phyloP scores from a whole-genome alignment of 2,329 filamentous ascomycete genomes.

The Colletotrichum sansevieriae region DNA sequence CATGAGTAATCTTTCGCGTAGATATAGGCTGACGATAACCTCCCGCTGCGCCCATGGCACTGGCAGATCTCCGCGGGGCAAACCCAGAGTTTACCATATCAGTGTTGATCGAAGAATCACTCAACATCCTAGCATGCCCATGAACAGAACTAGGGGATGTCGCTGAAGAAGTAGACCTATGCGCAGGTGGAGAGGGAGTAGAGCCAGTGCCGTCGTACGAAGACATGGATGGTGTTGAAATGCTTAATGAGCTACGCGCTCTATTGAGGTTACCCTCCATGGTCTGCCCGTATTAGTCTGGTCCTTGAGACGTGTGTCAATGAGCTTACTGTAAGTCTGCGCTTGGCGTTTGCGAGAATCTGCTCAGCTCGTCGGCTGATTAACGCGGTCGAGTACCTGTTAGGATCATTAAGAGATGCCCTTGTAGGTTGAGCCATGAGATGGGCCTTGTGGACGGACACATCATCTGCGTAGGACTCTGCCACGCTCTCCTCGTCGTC shows the following conservation, averaged over 20 bases:
- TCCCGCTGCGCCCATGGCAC: constrained; percentile 71
- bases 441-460: constrained; percentile 50
- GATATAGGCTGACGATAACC: constrained; percentile 67
- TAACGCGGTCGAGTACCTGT: constrained; percentile 78
- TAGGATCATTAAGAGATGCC: constrained; percentile 50
- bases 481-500: constrained; percentile 77
- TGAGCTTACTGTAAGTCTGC: constrained; percentile 80
- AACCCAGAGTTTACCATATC: constrained; percentile 27
- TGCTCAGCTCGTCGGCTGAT: constrained; percentile 87
- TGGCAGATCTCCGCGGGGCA: constrained; percentile 70
- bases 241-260: constrained; percentile 77
- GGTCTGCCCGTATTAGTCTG: constrained; percentile 66
- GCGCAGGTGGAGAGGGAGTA: constrained; percentile 65
- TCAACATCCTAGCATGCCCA: constrained; percentile 71
- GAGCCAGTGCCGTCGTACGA: constrained; percentile 61
- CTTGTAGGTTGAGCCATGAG: constrained; percentile 46
- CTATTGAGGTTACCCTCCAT: constrained; percentile 94
- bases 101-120: constrained; percentile 61
- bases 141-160: constrained; percentile 49
- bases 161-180: constrained; percentile 50
- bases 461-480: constrained; percentile 66
- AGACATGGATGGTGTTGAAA: constrained; percentile 52
- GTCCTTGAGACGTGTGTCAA: not conserved
- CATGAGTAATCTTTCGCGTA: constrained; percentile 59
- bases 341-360: constrained; percentile 94